Evolutionary conservation across 371 early-diverging fungal species (phyloP), one percentile per base, ranked within the genome.

Genomic region (Rhizomucor miehei): DNA sequence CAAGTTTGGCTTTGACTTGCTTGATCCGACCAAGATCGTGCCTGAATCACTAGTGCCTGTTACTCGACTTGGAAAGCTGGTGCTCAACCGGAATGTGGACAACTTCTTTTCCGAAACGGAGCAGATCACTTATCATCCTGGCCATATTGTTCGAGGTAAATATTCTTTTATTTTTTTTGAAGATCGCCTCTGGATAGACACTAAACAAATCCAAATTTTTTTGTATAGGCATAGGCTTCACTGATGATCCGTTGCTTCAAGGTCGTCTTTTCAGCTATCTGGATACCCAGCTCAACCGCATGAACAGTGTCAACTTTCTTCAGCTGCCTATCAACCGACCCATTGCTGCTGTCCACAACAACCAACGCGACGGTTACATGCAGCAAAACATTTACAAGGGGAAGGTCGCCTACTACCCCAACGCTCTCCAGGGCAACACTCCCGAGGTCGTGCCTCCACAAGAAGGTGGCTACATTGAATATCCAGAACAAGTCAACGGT

Each of bases 271-370:
- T 77, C 49, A 67, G 68, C 29, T 84, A 81, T 48, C 49, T 67
- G 0, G 84, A 82, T 56, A 80, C 84, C 9, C 80, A 80, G 53
- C 39, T 71, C 16, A 68, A 77, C 52, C 71, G 82, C 21, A 64
- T 80, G 59, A 73, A 59, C 29, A 52, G 66, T 20, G 65, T 63
- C 34, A 84, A 84, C 59, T 82, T 59, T 40, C 49, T 71, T 53
- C 73, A 81, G 50, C 43, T 82, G 6, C 84, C 84, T 35, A 80
- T 81, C 62, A 82, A 82, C 49, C 63, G 59, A 19, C 75, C 79
- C 1, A 29, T 72, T 17, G 50, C 45, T 20, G 50, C 68, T 36
- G 73, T 75, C 20, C 62, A 62, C 58, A 78, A 82, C 68, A 71
- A 77, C 45, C 73, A 80, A 47, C 78, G 84, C 25, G 84, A 79